A percentile compares a stretch with the other conserved stretches of the same genome.
Conservation (phyloP, 164 flowering plant species). For the Umbilicus rupestris region DNA sequence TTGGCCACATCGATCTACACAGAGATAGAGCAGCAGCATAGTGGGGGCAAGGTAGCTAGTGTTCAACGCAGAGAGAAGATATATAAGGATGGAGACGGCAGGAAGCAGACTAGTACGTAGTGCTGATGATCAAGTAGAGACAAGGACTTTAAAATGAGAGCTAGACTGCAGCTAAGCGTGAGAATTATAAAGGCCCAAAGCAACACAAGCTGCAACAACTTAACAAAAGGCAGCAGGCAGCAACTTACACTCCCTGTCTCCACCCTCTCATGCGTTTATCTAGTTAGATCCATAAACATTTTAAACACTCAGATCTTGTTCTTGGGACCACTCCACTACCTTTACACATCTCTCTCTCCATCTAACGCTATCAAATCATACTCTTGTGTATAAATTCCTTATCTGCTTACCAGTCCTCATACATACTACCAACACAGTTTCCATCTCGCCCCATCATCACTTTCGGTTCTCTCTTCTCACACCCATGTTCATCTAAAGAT, state of each 20-base stretch:
- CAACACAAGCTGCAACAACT: neutral
- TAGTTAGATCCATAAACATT: neutral
- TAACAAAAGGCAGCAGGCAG: no score
- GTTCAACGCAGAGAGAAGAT: neutral
- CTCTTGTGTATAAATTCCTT: neutral
- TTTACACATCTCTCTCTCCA: no score
- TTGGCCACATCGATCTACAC: neutral
- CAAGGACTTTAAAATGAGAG: neutral
- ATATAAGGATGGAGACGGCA: neutral
- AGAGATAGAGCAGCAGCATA: neutral
- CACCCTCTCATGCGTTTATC: neutral
- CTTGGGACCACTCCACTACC: neutral
- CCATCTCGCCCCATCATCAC: neutral
- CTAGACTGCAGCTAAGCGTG: constrained; percentile 7
- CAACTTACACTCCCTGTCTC: neutral
- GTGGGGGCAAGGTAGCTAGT: neutral
- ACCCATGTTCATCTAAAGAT: no score
- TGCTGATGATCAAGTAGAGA: constrained; percentile 1
- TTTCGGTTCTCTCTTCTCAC: neutral
- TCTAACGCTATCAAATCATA: neutral
- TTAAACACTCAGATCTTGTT: neutral
- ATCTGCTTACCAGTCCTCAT: neutral
- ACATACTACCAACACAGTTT: neutral
- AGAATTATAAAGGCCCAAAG: constrained; percentile 1
- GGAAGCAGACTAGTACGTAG: neutral